Evolutionary conservation across 495 filamentous ascomycete species (phyloP).

Genomic region (Talaromyces trachyspermus): DNA sequence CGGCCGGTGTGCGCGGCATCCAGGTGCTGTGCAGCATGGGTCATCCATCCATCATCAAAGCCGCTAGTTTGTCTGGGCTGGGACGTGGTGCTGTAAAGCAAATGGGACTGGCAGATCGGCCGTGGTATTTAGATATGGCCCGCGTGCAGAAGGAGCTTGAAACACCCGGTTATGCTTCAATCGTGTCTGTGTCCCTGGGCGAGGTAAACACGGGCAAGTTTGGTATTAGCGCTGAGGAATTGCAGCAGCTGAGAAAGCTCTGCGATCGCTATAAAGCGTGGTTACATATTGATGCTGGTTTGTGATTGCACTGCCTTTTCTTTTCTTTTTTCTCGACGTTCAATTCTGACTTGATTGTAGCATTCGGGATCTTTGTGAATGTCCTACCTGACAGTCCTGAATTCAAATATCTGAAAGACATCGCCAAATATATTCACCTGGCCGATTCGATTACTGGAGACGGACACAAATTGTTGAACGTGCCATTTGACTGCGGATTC

Average conservation of each 20-base stretch:
- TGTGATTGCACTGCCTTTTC: not conserved
- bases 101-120: slow-evolving; percentile 26
- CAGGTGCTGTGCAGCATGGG: slow-evolving; percentile 60
- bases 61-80: slow-evolving; percentile 60
- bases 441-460: slow-evolving; percentile 71
- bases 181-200: slow-evolving; percentile 60
- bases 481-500: slow-evolving; percentile 76
- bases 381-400: slow-evolving; percentile 42
- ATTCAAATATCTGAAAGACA: slow-evolving; percentile 38
- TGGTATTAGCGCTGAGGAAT: slow-evolving; percentile 46
- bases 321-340: no score
- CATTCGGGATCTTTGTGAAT: slow-evolving; percentile 69
- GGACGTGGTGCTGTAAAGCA: slow-evolving; percentile 51
- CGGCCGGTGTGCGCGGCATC: slow-evolving; percentile 48
- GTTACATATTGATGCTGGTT: slow-evolving; percentile 58
- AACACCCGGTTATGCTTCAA: slow-evolving; percentile 39
- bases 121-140: slow-evolving; percentile 3
- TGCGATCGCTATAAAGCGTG: slow-evolving; percentile 60
- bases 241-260: slow-evolving; percentile 49
- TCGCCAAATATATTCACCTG: slow-evolving; percentile 52
- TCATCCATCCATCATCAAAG: slow-evolving; percentile 64
- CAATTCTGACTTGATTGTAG: slow-evolving; percentile 29
- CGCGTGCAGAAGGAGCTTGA: slow-evolving; percentile 39
- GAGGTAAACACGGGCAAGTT: slow-evolving; percentile 77
- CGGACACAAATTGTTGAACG: slow-evolving; percentile 71